These are phyloP conservation scores for Tulasnella sp. DNA, from an alignment of 768 basidiomycete genomes.

Conservation along the genomic window DNA sequence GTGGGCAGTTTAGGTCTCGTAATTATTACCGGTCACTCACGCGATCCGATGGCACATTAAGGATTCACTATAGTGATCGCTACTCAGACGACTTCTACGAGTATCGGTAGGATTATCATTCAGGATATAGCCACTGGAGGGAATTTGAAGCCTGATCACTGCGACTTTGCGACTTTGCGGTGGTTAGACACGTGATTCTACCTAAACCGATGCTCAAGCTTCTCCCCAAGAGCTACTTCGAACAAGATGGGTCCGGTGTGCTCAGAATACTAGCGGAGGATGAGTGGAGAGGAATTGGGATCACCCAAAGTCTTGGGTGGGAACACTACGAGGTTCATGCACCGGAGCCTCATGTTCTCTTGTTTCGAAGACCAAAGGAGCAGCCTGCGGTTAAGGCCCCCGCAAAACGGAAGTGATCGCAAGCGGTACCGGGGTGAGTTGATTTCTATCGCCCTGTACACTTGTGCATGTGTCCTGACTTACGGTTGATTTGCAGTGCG, in stretches of 20 bases:
- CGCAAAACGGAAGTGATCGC: conserved; percentile 17
- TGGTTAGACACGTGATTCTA: conserved; percentile 81
- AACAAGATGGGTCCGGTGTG: conserved; percentile 64
- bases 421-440: not conserved
- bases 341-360: conserved; percentile 89
- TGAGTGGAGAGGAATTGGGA: conserved; percentile 96
- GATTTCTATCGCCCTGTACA: not conserved
- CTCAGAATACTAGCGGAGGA: conserved; percentile 77
- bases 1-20: conserved; percentile 4
- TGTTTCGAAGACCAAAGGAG: conserved; percentile 64
- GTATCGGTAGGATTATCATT: conserved; percentile 47
- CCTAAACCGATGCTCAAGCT: conserved; percentile 93
- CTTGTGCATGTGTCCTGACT: not conserved
- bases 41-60: conserved; percentile 37
- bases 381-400: not conserved
- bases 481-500: not conserved
- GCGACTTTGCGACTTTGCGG: not conserved
- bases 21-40: not conserved
- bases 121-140: not conserved
- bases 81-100: conserved; percentile 91
- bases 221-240: conserved; percentile 83
- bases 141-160: not conserved
- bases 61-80: conserved; percentile 87
- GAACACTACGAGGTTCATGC: conserved; percentile 97
- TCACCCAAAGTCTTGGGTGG: conserved; percentile 95